Evolutionary conservation across 176 grass and related monocot genomes (phyloP).

Genomic region (Hordeum vulgare): MorexV3_pseudomolecules_assembly NC_058519.1:81665169-81665668

Average conservation of each 20-base stretch:
- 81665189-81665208: background rate
- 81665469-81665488: background rate
- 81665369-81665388: background rate
- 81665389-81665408: background rate
- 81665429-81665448: background rate
- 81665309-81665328: background rate
- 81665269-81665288: background rate
- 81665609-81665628: background rate
- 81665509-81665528: background rate
- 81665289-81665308: background rate
- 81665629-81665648: background rate
- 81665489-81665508: background rate
- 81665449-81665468: background rate
- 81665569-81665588: too few relatives aligned
- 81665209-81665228: background rate
- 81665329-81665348: background rate
- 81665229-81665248: background rate
- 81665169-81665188: background rate
- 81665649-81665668: background rate
- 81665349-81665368: too few relatives aligned
- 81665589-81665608: background rate
- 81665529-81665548: background rate
- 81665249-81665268: background rate
- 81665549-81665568: background rate
- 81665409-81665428: background rate